These are phyloP conservation scores for Microbotryum lychnidis-dioicae DNA, from an alignment of 1,284 basidiomycete genomes.

Conservation along the genomic window DNA sequence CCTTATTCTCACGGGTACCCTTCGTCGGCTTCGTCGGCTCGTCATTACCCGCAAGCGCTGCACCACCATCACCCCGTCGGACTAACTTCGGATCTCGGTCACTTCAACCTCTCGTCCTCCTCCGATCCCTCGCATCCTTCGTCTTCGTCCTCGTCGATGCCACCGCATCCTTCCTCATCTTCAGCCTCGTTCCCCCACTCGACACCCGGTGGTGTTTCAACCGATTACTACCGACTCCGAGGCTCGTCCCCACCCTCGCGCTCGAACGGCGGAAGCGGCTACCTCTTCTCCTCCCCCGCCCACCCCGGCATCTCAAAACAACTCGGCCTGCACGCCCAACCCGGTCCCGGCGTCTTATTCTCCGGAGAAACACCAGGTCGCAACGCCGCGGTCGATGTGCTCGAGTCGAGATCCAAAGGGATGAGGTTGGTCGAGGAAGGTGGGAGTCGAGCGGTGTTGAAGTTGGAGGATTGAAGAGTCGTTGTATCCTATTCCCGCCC, in stretches of 20 bases:
- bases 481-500: too few species aligned
- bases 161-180: conserved; percentile 15
- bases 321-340: conserved; percentile 23
- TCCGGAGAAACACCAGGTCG: background rate
- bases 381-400: background rate
- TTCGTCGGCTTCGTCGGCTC: background rate
- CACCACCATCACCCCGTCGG: conserved; percentile 25
- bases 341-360: conserved; percentile 23
- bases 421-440: too few species aligned
- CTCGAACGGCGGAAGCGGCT: conserved; percentile 1
- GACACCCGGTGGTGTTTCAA: background rate
- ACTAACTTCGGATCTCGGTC: conserved; percentile 20
- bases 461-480: too few species aligned
- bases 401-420: background rate
- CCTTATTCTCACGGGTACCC: background rate
- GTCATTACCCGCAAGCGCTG: conserved; percentile 2
- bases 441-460: too few species aligned
- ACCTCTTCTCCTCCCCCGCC: conserved; percentile 26
- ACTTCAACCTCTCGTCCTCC: conserved; percentile 11
- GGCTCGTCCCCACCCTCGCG: background rate
- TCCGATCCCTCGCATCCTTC: conserved; percentile 8
- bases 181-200: conserved; percentile 2
- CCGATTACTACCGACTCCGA: background rate
- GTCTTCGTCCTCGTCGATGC: conserved; percentile 10
- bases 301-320: conserved; percentile 22